Evolutionary conservation across 2,329 filamentous ascomycete genomes (phyloP).

Genomic region (Aspergillus fischeri): DNA sequence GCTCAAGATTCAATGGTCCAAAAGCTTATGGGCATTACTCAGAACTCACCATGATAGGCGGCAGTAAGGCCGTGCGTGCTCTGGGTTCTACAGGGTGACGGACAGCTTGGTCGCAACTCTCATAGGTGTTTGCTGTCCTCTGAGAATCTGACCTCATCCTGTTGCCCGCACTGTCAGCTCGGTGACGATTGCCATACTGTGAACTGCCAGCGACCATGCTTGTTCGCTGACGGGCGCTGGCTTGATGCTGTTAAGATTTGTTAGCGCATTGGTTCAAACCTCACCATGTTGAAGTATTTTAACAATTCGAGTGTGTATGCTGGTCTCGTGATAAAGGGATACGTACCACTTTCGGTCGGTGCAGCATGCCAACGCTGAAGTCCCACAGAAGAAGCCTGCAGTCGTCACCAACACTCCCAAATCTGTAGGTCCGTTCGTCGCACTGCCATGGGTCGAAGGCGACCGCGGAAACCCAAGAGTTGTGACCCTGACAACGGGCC

Average conservation of each 20-base stretch:
- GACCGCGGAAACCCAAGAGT: slow-evolving; percentile 90
- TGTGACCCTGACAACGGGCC: slow-evolving; percentile 88
- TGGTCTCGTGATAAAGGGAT: slow-evolving; percentile 4
- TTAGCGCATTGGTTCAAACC: slow-evolving; percentile 3
- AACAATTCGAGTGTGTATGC: neutral
- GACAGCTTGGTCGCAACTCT: slow-evolving; percentile 55
- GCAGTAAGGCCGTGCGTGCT: slow-evolving; percentile 76
- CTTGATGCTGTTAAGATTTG: slow-evolving; percentile 26
- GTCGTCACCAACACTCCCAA: slow-evolving; percentile 94
- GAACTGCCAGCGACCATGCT: slow-evolving; percentile 28
- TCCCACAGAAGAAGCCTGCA: slow-evolving; percentile 90
- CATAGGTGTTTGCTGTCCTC: slow-evolving; percentile 45
- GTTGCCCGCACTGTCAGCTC: slow-evolving; percentile 58
- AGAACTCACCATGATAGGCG: slow-evolving; percentile 74
- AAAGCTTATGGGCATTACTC: neutral
- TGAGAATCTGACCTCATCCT: slow-evolving; percentile 69
- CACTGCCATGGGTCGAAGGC: slow-evolving; percentile 97
- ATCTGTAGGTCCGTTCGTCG: slow-evolving; percentile 90
- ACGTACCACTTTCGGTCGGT: slow-evolving; percentile 78
- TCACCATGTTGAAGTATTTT: too few species aligned
- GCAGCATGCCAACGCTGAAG: slow-evolving; percentile 94
- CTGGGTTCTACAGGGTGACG: slow-evolving; percentile 82
- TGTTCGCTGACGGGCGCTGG: slow-evolving; percentile 35
- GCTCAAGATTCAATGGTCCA: neutral
- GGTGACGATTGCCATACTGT: slow-evolving; percentile 50